Evolutionary conservation across 2,329 filamentous ascomycete genomes (phyloP).

Genomic region (Cladosporium austrohemisphaericum): DNA sequence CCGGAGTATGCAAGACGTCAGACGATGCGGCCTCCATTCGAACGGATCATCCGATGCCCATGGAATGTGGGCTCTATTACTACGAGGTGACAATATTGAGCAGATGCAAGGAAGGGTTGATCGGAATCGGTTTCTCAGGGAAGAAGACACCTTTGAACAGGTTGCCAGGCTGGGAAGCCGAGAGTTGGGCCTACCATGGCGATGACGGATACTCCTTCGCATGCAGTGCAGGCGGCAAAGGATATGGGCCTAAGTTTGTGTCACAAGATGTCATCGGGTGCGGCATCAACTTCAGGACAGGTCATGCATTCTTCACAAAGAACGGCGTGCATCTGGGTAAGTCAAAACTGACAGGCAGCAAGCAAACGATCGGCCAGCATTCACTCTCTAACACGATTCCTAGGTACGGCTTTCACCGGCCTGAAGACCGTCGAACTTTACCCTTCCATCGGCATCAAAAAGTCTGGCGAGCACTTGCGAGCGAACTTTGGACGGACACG

Average conservation of each 20-base stretch:
- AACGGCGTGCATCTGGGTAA: conserved; percentile 58
- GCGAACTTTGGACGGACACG: conserved; percentile 65
- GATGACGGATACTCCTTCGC: conserved; percentile 63
- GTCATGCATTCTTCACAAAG: conserved; percentile 62
- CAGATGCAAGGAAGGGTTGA: conserved; percentile 59
- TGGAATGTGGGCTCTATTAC: conserved; percentile 90
- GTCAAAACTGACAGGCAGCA: conserved; percentile 21
- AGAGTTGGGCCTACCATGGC: conserved; percentile 65
- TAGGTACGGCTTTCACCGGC: conserved; percentile 68
- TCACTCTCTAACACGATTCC: background rate
- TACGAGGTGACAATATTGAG: conserved; percentile 70
- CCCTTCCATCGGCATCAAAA: conserved; percentile 65
- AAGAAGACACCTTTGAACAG: conserved; percentile 57
- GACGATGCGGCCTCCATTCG: conserved; percentile 80
- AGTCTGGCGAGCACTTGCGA: conserved; percentile 55
- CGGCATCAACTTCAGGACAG: conserved; percentile 61
- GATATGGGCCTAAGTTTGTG: conserved; percentile 59
- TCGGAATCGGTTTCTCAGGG: conserved; percentile 60
- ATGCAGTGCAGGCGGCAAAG: conserved; percentile 53
- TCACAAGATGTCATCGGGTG: conserved; percentile 60
- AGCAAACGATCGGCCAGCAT: too few relatives aligned
- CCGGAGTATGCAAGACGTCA: conserved; percentile 53
- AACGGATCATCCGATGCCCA: conserved; percentile 80
- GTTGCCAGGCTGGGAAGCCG: conserved; percentile 62
- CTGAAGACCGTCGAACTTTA: conserved; percentile 59